A percentile compares a stretch with the other conserved stretches of the same genome.
These are phyloP conservation scores for Eustoma russellianum DNA, from an alignment of 257 asterid genomes.

Conservation along the genomic window DNA sequence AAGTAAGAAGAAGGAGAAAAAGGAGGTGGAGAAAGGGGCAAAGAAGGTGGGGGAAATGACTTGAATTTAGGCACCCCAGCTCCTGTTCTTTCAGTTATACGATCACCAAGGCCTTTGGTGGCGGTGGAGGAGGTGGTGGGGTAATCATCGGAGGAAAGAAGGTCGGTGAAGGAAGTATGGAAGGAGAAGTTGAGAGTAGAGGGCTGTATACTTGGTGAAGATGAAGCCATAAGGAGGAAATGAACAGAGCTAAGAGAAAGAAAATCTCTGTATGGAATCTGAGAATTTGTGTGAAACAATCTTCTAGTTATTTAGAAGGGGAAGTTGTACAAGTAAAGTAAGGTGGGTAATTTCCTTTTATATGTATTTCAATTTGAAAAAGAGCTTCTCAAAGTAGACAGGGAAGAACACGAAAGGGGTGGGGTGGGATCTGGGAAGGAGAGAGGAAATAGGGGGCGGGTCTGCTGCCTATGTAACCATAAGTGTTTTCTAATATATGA, in stretches of 20 bases:
- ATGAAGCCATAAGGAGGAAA: slow-evolving; percentile 24
- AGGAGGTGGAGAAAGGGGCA: slow-evolving; percentile 54
- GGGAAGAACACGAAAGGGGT: no score
- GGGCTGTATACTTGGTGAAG: slow-evolving; percentile 21
- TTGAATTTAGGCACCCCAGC: slow-evolving; percentile 70
- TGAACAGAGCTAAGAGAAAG: no score
- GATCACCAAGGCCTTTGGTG: slow-evolving; percentile 39
- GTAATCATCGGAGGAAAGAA: slow-evolving; percentile 42
- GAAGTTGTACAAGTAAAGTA: background rate
- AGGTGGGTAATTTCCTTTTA: background rate
- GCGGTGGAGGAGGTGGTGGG: no score
- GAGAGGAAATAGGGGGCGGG: no score
- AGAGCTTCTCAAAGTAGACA: no score
- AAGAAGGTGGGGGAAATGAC: slow-evolving; percentile 75
- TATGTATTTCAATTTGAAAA: no score
- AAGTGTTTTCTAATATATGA: no score
- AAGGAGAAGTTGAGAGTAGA: slow-evolving; percentile 18
- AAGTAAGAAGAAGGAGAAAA: slow-evolving; percentile 77
- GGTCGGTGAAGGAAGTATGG: slow-evolving; percentile 52
- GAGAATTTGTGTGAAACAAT: no score
- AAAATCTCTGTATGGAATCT: no score
- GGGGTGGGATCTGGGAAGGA: no score
- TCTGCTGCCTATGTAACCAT: no score
- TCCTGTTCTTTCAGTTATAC: slow-evolving; percentile 61
- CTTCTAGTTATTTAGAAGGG: no score